Percentiles rank a stretch among this genome's conserved stretches.
Evolutionary conservation across 2,329 filamentous ascomycete species (phyloP).

Genomic region (Trichocomaceae sp.): DNA sequence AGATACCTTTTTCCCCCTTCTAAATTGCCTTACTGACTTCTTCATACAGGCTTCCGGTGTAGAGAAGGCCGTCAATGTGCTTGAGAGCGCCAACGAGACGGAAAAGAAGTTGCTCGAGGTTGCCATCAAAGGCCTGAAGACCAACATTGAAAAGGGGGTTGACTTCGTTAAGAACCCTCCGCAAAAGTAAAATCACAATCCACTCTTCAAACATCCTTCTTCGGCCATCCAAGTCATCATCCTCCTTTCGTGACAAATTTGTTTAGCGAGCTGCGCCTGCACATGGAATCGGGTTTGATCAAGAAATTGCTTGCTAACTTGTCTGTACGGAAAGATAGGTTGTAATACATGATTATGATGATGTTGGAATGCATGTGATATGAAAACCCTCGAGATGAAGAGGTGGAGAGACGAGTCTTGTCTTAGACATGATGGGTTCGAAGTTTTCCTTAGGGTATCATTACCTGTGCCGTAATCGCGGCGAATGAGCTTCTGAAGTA

Average conservation of each 20-base stretch:
- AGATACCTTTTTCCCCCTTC: neutral
- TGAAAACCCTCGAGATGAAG: slow-evolving; percentile 3
- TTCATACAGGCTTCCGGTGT: slow-evolving; percentile 64
- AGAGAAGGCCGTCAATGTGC: slow-evolving; percentile 76
- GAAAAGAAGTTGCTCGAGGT: slow-evolving; percentile 82
- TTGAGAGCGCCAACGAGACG: slow-evolving; percentile 69
- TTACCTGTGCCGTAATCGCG: slow-evolving; percentile 3
- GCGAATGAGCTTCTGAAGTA: slow-evolving; percentile 12
- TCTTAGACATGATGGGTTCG: slow-evolving; percentile 7
- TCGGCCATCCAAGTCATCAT: slow-evolving; percentile 17
- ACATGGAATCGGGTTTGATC: slow-evolving; percentile 6
- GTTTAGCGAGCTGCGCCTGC: slow-evolving; percentile 8
- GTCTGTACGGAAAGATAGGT: slow-evolving; percentile 38
- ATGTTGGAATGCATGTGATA: slow-evolving; percentile 6
- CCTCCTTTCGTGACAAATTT: slow-evolving; percentile 9
- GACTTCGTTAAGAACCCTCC: slow-evolving; percentile 81
- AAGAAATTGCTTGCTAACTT: slow-evolving; percentile 27
- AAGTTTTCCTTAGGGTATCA: slow-evolving; percentile 2
- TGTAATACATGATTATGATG: slow-evolving; percentile 29
- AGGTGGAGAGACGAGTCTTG: slow-evolving; percentile 5
- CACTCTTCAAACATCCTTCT: slow-evolving; percentile 16
- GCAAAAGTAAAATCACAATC: slow-evolving; percentile 65
- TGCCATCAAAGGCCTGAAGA: slow-evolving; percentile 70
- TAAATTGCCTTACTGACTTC: slow-evolving; percentile 23
- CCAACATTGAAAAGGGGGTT: slow-evolving; percentile 91